These are phyloP conservation scores for Leccinum olivaceopallidum DNA, from an alignment of 768 basidiomycete genomes.

Conservation along the genomic window DNA sequence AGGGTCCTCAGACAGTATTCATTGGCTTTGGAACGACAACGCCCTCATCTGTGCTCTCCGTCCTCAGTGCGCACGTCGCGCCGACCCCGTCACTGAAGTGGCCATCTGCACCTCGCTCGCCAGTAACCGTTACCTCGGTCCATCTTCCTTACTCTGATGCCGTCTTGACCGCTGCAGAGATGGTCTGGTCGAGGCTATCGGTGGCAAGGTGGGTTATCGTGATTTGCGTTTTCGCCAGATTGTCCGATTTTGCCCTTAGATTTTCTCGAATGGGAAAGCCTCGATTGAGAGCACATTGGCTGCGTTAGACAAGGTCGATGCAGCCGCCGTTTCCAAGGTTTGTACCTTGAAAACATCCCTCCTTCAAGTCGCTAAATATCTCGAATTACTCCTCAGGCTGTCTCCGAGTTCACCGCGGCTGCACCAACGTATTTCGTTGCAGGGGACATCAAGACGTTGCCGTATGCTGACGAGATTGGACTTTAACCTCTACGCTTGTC, in stretches of 20 bases:
- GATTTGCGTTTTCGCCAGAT: constrained; percentile 7
- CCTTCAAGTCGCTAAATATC: not conserved
- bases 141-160: constrained; percentile 93
- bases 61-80: constrained; percentile 79
- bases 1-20: constrained; percentile 73
- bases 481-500: constrained; percentile 43
- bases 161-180: constrained; percentile 76
- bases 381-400: constrained; percentile 39
- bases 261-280: constrained; percentile 56
- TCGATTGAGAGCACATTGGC: constrained; percentile 65
- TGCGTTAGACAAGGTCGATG: constrained; percentile 69
- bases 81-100: constrained; percentile 85
- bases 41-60: constrained; percentile 69
- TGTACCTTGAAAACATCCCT: not conserved
- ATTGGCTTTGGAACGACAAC: constrained; percentile 83
- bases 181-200: constrained; percentile 61
- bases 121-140: constrained; percentile 68
- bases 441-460: constrained; percentile 74
- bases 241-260: constrained; percentile 37
- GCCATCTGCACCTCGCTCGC: constrained; percentile 60
- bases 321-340: constrained; percentile 71
- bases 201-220: constrained; percentile 54
- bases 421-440: constrained; percentile 89
- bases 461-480: constrained; percentile 83
- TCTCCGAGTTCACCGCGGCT: constrained; percentile 61